These are phyloP conservation scores for Chlorella variabilis DNA, from an alignment of 163 green algal species.

Conservation along the genomic window DNA sequence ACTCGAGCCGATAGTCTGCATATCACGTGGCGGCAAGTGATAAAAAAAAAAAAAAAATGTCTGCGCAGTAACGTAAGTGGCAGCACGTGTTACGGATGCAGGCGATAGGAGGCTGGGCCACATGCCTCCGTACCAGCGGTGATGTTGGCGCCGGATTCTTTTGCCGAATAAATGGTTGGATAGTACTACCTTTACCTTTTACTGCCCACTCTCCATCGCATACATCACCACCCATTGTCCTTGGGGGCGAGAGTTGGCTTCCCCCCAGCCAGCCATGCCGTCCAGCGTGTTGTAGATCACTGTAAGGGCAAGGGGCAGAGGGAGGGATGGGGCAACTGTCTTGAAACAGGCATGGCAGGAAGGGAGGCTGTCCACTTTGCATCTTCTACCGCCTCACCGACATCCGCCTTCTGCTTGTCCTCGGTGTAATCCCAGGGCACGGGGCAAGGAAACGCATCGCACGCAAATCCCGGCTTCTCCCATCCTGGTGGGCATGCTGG, in stretches of 20 bases:
- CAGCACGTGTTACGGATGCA: too few relatives aligned
- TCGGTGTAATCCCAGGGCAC: neutral
- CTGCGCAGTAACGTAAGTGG: too few relatives aligned
- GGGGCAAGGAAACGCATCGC: neutral
- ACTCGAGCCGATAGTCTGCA: neutral
- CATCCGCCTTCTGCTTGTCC: neutral
- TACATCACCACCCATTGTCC: neutral
- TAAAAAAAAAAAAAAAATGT: too few relatives aligned
- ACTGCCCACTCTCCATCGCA: neutral
- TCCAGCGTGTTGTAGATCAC: neutral
- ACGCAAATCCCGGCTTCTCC: neutral
- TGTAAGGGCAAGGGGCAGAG: neutral
- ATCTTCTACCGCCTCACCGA: neutral
- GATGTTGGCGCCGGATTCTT: too few relatives aligned
- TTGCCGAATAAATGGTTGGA: too few relatives aligned
- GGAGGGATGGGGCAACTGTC: too few relatives aligned
- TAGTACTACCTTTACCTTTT: too few relatives aligned
- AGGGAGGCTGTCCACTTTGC: too few relatives aligned
- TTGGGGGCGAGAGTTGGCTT: too few relatives aligned
- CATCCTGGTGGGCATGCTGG: neutral
- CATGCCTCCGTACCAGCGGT: too few relatives aligned
- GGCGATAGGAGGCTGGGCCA: too few relatives aligned
- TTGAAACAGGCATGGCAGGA: neutral
- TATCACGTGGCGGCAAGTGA: neutral
- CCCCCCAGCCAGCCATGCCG: neutral